These are phyloP conservation scores for Calocybe gangraenosa DNA, from an alignment of 768 basidiomycete species.

Conservation along the genomic window DNA sequence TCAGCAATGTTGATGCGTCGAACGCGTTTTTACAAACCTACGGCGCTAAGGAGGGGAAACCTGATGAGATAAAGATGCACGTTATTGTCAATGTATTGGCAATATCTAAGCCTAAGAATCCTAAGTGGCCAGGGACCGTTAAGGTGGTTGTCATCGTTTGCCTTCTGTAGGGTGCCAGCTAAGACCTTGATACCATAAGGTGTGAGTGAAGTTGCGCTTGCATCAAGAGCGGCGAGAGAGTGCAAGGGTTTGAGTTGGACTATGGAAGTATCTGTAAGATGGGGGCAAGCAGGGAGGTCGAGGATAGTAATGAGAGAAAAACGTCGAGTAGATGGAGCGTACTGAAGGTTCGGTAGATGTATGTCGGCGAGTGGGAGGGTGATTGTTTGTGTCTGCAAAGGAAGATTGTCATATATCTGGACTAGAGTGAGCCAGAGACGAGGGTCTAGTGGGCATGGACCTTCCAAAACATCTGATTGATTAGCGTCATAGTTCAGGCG, in stretches of 20 bases:
- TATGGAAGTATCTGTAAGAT: slow-evolving; percentile 59
- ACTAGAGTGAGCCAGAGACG: slow-evolving; percentile 58
- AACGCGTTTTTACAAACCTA: slow-evolving; percentile 42
- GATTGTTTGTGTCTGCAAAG: slow-evolving; percentile 35
- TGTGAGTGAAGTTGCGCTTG: slow-evolving; percentile 48
- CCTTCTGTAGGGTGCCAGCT: slow-evolving; percentile 40
- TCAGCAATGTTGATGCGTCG: slow-evolving; percentile 8
- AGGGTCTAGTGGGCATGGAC: slow-evolving; percentile 46
- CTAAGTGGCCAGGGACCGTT: slow-evolving; percentile 58
- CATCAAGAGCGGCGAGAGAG: slow-evolving; percentile 60
- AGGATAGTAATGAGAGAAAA: slow-evolving; percentile 68
- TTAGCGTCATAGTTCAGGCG: slow-evolving; percentile 17
- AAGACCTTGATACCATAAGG: slow-evolving; percentile 51
- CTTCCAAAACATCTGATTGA: slow-evolving; percentile 24
- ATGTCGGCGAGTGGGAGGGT: slow-evolving; percentile 49
- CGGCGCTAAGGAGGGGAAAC: slow-evolving; percentile 56
- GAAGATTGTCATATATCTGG: slow-evolving; percentile 56
- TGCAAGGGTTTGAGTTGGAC: slow-evolving; percentile 46
- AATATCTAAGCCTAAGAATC: slow-evolving; percentile 53
- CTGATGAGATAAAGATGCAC: slow-evolving; percentile 35
- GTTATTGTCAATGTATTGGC: slow-evolving; percentile 41
- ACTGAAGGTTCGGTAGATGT: slow-evolving; percentile 53
- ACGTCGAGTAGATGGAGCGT: slow-evolving; percentile 44
- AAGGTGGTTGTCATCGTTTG: slow-evolving; percentile 22
- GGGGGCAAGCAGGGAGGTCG: slow-evolving; percentile 48